Evolutionary conservation across 805 yeast species (phyloP).

Genomic region (Barnettozyma wickerhamii): DNA sequence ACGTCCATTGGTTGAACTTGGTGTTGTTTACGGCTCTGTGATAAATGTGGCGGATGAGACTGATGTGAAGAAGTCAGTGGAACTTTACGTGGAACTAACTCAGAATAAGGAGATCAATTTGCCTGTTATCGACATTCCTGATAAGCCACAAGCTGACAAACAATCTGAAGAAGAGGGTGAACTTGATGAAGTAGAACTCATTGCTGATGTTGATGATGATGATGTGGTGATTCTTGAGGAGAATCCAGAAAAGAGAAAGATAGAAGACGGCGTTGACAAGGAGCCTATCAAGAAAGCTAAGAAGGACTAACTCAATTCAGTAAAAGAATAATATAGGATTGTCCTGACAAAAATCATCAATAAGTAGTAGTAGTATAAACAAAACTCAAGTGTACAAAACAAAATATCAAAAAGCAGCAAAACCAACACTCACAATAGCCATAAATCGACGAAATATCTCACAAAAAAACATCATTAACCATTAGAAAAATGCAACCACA

Average conservation of each 20-base stretch:
- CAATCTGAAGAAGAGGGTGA: conserved; percentile 23
- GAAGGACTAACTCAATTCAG: conserved; percentile 10
- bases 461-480: not conserved
- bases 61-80: conserved; percentile 58
- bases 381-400: not conserved
- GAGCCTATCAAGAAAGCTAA: conserved; percentile 5
- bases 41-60: conserved; percentile 77
- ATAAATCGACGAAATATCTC: not conserved
- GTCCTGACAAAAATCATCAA: too few species aligned
- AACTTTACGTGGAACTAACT: conserved; percentile 45
- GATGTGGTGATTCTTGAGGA: conserved; percentile 18
- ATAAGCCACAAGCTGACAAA: conserved; percentile 17
- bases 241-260: conserved; percentile 22
- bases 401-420: not conserved
- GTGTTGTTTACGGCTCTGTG: conserved; percentile 56
- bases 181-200: conserved; percentile 15
- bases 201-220: conserved; percentile 16
- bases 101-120: conserved; percentile 20
- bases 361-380: too few species aligned
- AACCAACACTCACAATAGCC: not conserved
- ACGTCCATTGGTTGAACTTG: conserved; percentile 44
- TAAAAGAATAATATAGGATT: too few species aligned
- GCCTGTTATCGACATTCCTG: conserved; percentile 32
- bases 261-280: conserved; percentile 2
- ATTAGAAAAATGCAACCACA: not conserved